Base-by-base conservation (phyloP, 2,329 filamentous ascomycete genomes). In the Claviceps arundinis region DNA sequence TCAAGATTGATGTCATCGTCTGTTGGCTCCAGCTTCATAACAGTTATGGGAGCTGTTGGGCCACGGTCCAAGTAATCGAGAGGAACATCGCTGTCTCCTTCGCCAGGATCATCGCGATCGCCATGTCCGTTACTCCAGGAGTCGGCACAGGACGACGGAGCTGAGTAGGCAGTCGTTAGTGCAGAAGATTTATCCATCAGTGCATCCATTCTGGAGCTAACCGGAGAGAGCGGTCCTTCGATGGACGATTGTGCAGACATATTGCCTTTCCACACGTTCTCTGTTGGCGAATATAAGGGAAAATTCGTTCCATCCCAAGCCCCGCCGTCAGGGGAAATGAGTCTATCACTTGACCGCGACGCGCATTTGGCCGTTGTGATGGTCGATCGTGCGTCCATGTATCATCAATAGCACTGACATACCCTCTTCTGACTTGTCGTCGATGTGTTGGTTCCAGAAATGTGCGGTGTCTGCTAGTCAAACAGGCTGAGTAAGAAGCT, bases 1-100 rank as follows among this genome's bases (percentile, higher is more conserved):
- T 74, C 69, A 56, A 82, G 68, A 48, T 73, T 70, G 54, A 80
- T 70, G 53, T 75, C 74, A 53, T 82, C 75, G 47, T 82, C 79
- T 47, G 70, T 55, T 2, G 78, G 77, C 58, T 82, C 80, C 11
- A 77, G 58, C 61, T 83, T 83, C 7, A 77, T 76, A 7, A 76
- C 64, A 14, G 73, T 60, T 46, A 75, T 58, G 41, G 69, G 63
- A 40, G 75, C 72, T 50, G 74, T 72, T 5, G 71, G 67, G 43
- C 61, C 65, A 34, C 69, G 70, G 44, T 77, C 74, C 75, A 74
- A 77, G 41, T 69, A 69, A 48, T 77, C 73, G 11, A 7, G 13
- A 44, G 66, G 62, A 50, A 65, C 62, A 34, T 75, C 72, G 37
- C 70, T 66, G 19, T 73, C 68, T 42, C 60, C 58, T 49, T 68